Evolutionary conservation across 2,329 filamentous ascomycete species (phyloP), one percentile per base, ranked within the genome.

Genomic region (Cercospora janseana): DNA sequence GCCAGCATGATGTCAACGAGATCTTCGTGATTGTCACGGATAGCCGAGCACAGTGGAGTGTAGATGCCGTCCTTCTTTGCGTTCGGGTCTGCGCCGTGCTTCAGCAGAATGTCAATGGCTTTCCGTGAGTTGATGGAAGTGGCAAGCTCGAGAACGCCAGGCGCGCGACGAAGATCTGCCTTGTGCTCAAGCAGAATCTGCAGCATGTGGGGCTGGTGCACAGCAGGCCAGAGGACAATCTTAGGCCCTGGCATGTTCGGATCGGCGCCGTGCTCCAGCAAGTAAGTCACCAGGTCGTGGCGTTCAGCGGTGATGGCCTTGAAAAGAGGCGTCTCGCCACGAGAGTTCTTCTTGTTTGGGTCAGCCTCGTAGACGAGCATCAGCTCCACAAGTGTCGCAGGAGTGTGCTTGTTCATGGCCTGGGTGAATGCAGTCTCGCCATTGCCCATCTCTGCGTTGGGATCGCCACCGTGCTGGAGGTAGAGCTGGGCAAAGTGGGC

Each of bases 131-230:
- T 82, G 58, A 75, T 76, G 21, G 74, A 75, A 1, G 86, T 81
- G 0, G 83, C 83, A 20, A 76, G 82, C 67, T 86, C 83, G 20
- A 84, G 66, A 52, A 86, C 85, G n/a, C 83, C 83, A 60, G 81
- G 82, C 2, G 83, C 83, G 1, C 71, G 74, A 55, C 73, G 67
- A 1, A 86, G 71, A 54, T 85, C 76, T 6, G 73, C 81, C 1
- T 83, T 83, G 0, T 53, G 49, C n/a, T 60, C 52, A 27, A 65
- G 76, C 13, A 87, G 72, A 1, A 83, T 66, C 59, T 80, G 74
- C 24, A 87, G 69, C 52, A 79, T 82, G 6, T 72, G 68, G 0
- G 82, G 72, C 44, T 83, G 75, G 66, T 82, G 80, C 0, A 77
- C 78, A 0, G 82, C 75, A 2, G 82, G 81, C 83, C 83, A 87